phyloP scores from a whole-genome alignment of 1,284 basidiomycete genomes.

The Anthracocystis setariae region DNA sequence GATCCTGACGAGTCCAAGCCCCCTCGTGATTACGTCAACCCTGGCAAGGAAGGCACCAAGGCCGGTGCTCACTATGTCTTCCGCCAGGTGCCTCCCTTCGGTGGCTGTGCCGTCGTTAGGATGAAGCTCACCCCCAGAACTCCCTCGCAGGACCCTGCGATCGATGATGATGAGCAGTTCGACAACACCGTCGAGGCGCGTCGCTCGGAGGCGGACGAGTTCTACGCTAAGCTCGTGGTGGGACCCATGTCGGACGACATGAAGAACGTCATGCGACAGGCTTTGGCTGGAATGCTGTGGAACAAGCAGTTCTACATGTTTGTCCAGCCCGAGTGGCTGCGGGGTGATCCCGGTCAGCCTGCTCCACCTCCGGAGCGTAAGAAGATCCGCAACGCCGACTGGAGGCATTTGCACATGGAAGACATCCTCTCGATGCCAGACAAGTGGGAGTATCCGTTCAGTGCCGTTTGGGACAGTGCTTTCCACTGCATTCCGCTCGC shows the following conservation, averaged over 20 bases:
- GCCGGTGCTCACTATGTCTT: conserved; percentile 91
- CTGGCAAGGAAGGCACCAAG: conserved; percentile 88
- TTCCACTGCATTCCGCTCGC: conserved; percentile 98
- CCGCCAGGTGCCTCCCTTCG: conserved; percentile 83
- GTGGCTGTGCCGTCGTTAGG: conserved; percentile 94
- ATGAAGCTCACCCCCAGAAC: conserved; percentile 87
- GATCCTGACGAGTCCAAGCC: conserved; percentile 47
- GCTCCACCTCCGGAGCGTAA: conserved; percentile 90
- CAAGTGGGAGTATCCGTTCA: conserved; percentile 83
- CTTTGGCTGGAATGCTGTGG: conserved; percentile 97
- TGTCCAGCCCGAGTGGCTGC: conserved; percentile 93
- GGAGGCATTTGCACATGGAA: conserved; percentile 87
- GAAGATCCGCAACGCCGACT: conserved; percentile 80
- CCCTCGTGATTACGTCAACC: conserved; percentile 75
- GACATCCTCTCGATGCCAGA: conserved; percentile 99
- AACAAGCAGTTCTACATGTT: conserved; percentile 97
- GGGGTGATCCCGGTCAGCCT: conserved; percentile 93
- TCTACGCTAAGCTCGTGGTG: conserved; percentile 80
- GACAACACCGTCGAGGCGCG: conserved; percentile 81
- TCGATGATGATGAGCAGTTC: conserved; percentile 89
- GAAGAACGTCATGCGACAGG: conserved; percentile 95
- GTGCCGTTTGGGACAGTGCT: conserved; percentile 82
- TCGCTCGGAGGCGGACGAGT: conserved; percentile 94
- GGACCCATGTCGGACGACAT: conserved; percentile 86
- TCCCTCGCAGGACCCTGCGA: conserved; percentile 78